Base-by-base conservation (phyloP, 2,329 filamentous ascomycete genomes). In the Fusarium subglutinans region DNA sequence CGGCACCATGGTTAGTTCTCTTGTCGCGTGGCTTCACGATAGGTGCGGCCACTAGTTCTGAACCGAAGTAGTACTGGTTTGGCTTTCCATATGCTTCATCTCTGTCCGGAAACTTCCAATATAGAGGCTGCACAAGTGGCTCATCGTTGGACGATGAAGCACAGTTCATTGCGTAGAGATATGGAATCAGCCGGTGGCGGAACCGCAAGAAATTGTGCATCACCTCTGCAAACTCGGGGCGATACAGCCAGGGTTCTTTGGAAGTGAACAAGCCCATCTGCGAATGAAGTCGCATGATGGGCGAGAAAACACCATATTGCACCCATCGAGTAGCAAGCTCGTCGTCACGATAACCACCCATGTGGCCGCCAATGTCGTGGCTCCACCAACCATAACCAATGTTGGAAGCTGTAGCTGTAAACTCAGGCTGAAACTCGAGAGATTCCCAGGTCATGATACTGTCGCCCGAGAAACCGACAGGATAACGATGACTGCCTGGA, bases 371-470 rank as follows among this genome's bases (percentile, higher is more conserved):
- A 35, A 92, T 90, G 71, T 92, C 90, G 78, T 92, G 90, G 56
- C 87, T 90, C 90, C 90, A 92, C 90, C 90, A 92, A 5, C 90
- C 90, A 70, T 90, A 92, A 1, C 90, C 90, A 66, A 92, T 90
- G 78, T 92, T 92, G 15, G 89, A 90, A 0, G 90, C 89, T 1
- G 88, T 91, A 7, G 89, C 88, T 1, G 90, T 92, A 75, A 92
- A 92, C 75, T 92, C 90, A 12, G 90, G 90, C 77, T 92, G 90
- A 80, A 92, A 92, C 20, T 85, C 79, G 22, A 92, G 84, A 1
- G 88, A 90, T 0, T 84, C 86, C 90, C 90, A 92, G 0, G 88
- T 88, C 24, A 88, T 87, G 50, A 89, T 80, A 1, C 87, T 87
- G 72, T 92, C 90, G 1, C 90, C 90, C 0, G 90, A 92, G 77